Evolutionary conservation across 495 filamentous ascomycete species (phyloP).

Genomic region (Aspergillus ellipticus): DNA sequence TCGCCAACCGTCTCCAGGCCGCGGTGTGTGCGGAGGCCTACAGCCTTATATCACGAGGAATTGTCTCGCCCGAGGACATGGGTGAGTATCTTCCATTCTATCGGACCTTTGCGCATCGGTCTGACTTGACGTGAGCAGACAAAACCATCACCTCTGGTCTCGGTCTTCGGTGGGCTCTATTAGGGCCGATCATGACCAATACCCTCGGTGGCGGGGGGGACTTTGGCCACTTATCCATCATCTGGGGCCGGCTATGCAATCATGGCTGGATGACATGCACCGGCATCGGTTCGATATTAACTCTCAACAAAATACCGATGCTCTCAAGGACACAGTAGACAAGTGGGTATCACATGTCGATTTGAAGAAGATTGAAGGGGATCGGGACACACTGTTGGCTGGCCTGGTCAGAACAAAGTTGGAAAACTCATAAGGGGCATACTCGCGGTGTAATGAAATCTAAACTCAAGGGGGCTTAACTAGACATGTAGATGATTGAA

Average conservation of each 20-base stretch:
- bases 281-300: slow-evolving; percentile 9
- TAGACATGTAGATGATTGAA: too few species aligned
- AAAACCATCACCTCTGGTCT: slow-evolving; percentile 33
- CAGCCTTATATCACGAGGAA: slow-evolving; percentile 29
- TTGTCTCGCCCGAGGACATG: slow-evolving; percentile 32
- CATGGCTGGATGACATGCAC: slow-evolving; percentile 17
- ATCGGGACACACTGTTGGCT: slow-evolving; percentile 6
- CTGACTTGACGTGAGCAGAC: slow-evolving; percentile 3
- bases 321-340: not conserved
- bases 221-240: slow-evolving; percentile 20
- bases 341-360: not conserved
- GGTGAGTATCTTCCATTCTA: slow-evolving; percentile 9
- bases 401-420: not conserved
- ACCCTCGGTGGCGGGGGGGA: slow-evolving; percentile 43
- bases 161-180: slow-evolving; percentile 47
- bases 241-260: slow-evolving; percentile 13
- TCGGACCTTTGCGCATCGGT: not conserved
- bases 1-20: slow-evolving; percentile 35
- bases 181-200: slow-evolving; percentile 48
- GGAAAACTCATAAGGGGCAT: too few species aligned
- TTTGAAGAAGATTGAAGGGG: slow-evolving; percentile 4
- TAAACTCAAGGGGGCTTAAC: too few species aligned
- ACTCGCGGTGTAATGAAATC: too few species aligned
- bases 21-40: slow-evolving; percentile 32
- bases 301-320: not conserved